Percentiles rank a stretch among this genome's conserved stretches.
phyloP scores from a whole-genome alignment of 208 protist genomes.

The Crithidia acanthocephali region DNA sequence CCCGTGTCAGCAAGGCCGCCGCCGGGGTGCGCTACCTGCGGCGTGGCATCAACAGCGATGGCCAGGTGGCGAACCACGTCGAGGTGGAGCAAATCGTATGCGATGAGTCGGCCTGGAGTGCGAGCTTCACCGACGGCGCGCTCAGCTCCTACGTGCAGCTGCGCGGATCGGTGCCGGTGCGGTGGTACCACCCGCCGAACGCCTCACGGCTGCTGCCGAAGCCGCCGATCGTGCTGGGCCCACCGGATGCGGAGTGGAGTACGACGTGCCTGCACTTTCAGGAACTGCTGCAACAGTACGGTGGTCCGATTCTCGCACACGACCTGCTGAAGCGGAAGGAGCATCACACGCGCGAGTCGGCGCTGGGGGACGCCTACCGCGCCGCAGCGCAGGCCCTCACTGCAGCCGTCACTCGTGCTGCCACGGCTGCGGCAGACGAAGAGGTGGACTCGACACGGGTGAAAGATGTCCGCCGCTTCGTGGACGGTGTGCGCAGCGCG shows the following conservation, averaged over 20 bases:
- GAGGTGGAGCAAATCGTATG: constrained; percentile 91
- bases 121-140: constrained; percentile 26
- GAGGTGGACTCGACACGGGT: neutral
- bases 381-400: constrained; percentile 65
- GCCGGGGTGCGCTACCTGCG: constrained; percentile 96
- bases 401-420: constrained; percentile 23
- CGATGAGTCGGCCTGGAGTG: constrained; percentile 49
- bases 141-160: constrained; percentile 85
- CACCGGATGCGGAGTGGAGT: constrained; percentile 45
- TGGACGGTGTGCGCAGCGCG: constrained; percentile 6
- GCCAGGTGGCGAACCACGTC: constrained; percentile 88
- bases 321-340: constrained; percentile 93
- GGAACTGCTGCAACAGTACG: constrained; percentile 91
- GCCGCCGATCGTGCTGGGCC: constrained; percentile 82
- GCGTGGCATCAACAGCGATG: constrained; percentile 90
- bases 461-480: neutral
- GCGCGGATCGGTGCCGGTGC: constrained; percentile 83
- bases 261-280: constrained; percentile 92
- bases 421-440: neutral
- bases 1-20: constrained; percentile 88
- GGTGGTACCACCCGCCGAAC: constrained; percentile 78
- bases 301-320: constrained; percentile 90
- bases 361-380: constrained; percentile 78
- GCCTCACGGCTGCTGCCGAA: constrained; percentile 68
- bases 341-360: constrained; percentile 84